A percentile compares a stretch with the other conserved stretches of the same genome.
These are phyloP conservation scores for Sugiyamaella japonica DNA, from an alignment of 1,139 yeast genomes.

Conservation along the genomic window DNA sequence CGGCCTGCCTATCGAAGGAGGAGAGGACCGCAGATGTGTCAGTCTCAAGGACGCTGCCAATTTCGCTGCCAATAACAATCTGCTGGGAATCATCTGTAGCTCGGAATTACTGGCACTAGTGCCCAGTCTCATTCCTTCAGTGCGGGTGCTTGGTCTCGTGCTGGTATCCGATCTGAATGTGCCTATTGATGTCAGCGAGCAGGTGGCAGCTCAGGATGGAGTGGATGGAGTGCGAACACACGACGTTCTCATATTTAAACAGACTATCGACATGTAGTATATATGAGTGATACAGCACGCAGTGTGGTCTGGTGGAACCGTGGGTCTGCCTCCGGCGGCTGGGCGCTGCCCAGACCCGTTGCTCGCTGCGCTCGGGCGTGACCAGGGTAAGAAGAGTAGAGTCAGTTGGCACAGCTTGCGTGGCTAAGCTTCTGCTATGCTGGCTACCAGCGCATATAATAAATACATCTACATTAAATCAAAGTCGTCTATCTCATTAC, in stretches of 20 bases:
- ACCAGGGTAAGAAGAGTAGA: too few relatives aligned
- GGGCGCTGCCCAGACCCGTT: conserved; percentile 7
- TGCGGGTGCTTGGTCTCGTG: conserved; percentile 78
- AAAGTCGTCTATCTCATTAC: conserved; percentile 56
- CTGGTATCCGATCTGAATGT: conserved; percentile 58
- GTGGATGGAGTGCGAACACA: conserved; percentile 74
- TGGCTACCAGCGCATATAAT: too few relatives aligned
- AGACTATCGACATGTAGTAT: conserved; percentile 60
- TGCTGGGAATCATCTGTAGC: conserved; percentile 81
- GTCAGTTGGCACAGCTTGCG: too few relatives aligned
- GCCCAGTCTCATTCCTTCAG: conserved; percentile 72
- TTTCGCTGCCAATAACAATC: conserved; percentile 78
- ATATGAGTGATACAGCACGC: neutral
- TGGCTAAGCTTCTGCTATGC: too few relatives aligned
- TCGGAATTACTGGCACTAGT: conserved; percentile 67
- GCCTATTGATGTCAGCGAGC: conserved; percentile 27
- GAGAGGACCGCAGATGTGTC: conserved; percentile 49
- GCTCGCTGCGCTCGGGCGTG: conserved; percentile 58
- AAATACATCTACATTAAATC: conserved; percentile 35
- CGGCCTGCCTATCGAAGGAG: conserved; percentile 34
- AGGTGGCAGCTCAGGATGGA: conserved; percentile 43
- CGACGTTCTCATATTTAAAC: conserved; percentile 68
- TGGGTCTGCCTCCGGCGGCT: neutral
- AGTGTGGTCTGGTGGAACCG: neutral
- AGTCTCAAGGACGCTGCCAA: conserved; percentile 62